These are phyloP conservation scores for Coemansia sp. DNA, from an alignment of 192 early-diverging fungal genomes.

Conservation along the genomic window DNA sequence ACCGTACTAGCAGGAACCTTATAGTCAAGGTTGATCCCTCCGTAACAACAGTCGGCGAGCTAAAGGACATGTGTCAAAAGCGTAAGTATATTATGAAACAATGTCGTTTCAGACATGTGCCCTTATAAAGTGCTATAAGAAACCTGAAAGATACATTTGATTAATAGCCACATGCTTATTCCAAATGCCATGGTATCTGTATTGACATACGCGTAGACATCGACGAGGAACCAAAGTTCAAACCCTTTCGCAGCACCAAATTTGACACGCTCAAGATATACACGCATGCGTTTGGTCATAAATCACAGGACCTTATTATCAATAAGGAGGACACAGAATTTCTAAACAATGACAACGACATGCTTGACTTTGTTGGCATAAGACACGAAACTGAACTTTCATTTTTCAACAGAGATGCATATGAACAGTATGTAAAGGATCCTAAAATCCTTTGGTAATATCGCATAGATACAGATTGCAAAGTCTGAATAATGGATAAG, in stretches of 20 bases:
- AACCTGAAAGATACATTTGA: background rate
- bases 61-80: slow-evolving; percentile 24
- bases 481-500: background rate
- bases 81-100: slow-evolving; percentile 14
- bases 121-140: background rate
- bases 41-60: slow-evolving; percentile 60
- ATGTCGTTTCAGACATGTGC: background rate
- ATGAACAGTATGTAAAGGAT: slow-evolving; percentile 69
- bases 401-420: slow-evolving; percentile 71
- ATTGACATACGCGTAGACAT: slow-evolving; percentile 19
- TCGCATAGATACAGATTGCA: background rate
- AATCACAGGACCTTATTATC: slow-evolving; percentile 85
- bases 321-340: slow-evolving; percentile 76
- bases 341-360: slow-evolving; percentile 58
- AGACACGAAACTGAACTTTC: slow-evolving; percentile 84
- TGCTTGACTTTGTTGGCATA: slow-evolving; percentile 52
- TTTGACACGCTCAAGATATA: slow-evolving; percentile 46
- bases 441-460: slow-evolving; percentile 80
- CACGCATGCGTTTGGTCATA: slow-evolving; percentile 46
- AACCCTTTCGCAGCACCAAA: slow-evolving; percentile 25
- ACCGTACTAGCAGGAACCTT: slow-evolving; percentile 80
- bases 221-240: slow-evolving; percentile 31
- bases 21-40: slow-evolving; percentile 72
- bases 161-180: background rate
- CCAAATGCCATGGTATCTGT: background rate